A percentile compares a stretch with the other conserved stretches of the same genome.
phyloP scores from a whole-genome alignment of 305 asterid genomes.

The Solanum chacoense region DNA sequence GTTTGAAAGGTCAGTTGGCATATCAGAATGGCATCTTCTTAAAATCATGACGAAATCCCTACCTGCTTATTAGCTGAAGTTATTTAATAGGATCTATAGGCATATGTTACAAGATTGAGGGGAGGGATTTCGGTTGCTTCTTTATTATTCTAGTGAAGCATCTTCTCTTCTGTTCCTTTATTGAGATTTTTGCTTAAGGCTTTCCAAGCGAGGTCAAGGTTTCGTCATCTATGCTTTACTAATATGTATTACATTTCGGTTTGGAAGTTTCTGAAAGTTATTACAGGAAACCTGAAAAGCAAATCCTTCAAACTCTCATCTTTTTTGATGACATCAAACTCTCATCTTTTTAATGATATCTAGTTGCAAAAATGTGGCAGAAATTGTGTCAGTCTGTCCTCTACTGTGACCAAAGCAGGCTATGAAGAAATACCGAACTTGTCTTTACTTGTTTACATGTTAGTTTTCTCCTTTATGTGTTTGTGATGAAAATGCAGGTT shows the following conservation, averaged over 20 bases:
- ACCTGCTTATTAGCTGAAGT: not conserved
- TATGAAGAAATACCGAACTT: not conserved
- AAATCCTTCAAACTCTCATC: not conserved
- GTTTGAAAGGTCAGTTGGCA: not conserved
- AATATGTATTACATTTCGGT: not conserved
- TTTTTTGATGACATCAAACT: not conserved
- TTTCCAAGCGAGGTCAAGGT: not conserved
- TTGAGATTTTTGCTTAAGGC: not conserved
- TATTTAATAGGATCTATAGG: not conserved
- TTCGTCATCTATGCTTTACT: not conserved
- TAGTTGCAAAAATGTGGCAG: not conserved
- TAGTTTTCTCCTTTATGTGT: not conserved
- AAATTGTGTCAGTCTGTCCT: not conserved
- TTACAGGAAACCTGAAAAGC: not conserved
- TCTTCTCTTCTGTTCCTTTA: not conserved
- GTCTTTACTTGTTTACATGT: not conserved
- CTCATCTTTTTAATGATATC: not conserved
- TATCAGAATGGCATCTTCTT: not conserved
- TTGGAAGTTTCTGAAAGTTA: not conserved
- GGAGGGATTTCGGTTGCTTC: not conserved
- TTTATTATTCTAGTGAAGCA: not conserved
- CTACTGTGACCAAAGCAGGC: not conserved
- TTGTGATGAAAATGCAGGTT: conserved; percentile 55
- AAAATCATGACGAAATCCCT: not conserved
- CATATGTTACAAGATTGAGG: not conserved